These are phyloP conservation scores for Moesziomyces antarcticus DNA, from an alignment of 1,284 basidiomycete species.

Conservation along the genomic window DNA sequence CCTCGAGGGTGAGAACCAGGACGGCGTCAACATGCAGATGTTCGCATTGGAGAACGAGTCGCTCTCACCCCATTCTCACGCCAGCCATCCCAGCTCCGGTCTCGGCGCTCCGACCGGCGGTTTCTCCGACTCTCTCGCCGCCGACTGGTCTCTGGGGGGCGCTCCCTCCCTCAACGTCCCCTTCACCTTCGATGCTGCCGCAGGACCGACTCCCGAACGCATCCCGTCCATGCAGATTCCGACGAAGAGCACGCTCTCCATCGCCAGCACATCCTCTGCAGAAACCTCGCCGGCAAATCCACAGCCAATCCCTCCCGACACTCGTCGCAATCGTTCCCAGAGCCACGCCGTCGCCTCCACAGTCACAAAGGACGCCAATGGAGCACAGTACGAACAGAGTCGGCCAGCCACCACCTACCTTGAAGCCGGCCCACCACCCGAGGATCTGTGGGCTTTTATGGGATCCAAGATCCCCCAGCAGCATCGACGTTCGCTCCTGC, in stretches of 20 bases:
- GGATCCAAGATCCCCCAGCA: constrained; percentile 44
- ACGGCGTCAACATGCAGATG: constrained; percentile 46
- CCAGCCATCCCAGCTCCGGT: constrained; percentile 24
- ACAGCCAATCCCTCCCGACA: neutral
- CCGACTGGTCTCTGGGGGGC: constrained; percentile 39
- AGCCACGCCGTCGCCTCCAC: constrained; percentile 13
- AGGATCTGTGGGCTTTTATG: constrained; percentile 48
- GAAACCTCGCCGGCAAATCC: constrained; percentile 34
- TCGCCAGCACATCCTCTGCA: constrained; percentile 41
- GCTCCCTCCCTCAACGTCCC: constrained; percentile 46
- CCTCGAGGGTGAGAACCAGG: constrained; percentile 46
- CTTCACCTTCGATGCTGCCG: constrained; percentile 44
- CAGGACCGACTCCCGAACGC: constrained; percentile 24
- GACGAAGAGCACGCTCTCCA: constrained; percentile 20
- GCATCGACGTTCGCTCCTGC: constrained; percentile 42
- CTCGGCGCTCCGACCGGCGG: constrained; percentile 18
- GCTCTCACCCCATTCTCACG: constrained; percentile 37
- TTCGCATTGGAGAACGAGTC: constrained; percentile 49
- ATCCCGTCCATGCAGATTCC: constrained; percentile 39
- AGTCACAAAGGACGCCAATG: constrained; percentile 8
- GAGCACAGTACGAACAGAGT: constrained; percentile 7
- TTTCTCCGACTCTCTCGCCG: constrained; percentile 31
- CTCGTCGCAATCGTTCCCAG: constrained; percentile 9
- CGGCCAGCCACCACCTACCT: constrained; percentile 30
- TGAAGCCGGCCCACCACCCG: constrained; percentile 32